phyloP scores from a whole-genome alignment of 179 eudicot species.

The Silene noctiflora region DNA sequence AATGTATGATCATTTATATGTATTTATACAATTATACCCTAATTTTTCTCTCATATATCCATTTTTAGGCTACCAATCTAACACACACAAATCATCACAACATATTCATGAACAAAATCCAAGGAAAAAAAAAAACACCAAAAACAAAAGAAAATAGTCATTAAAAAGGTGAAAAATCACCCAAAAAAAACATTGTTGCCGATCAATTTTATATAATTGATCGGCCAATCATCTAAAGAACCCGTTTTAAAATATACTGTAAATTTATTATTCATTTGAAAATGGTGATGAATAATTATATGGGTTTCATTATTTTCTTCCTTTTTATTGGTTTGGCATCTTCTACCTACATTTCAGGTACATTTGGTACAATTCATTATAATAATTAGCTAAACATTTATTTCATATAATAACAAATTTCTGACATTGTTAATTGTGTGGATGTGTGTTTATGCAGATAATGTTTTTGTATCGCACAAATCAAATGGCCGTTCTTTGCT shows the following conservation, averaged over 20 bases:
- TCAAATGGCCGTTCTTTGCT: slow-evolving; percentile 54
- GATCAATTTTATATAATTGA: slow-evolving; percentile 27
- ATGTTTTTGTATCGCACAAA: slow-evolving; percentile 36
- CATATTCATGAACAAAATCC: neutral
- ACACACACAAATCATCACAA: neutral
- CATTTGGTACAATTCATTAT: neutral
- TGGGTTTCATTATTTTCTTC: slow-evolving; percentile 43
- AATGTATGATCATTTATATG: no score
- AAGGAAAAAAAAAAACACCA: neutral
- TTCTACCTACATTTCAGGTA: slow-evolving; percentile 53
- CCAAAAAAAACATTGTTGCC: slow-evolving; percentile 7
- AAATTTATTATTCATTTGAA: neutral
- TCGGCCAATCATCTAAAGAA: slow-evolving; percentile 18
- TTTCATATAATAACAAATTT: neutral
- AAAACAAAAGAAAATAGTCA: no score
- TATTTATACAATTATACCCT: neutral
- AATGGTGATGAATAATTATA: slow-evolving; percentile 35
- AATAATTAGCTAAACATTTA: no score
- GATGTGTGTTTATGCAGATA: slow-evolving; percentile 31
- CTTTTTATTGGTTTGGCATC: slow-evolving; percentile 43
- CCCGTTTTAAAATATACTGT: neutral
- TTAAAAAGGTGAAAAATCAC: neutral
- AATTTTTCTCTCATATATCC: neutral
- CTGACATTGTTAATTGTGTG: slow-evolving; percentile 9
- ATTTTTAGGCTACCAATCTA: slow-evolving; percentile 2